These are phyloP conservation scores for Hemileccinum rubropunctum DNA, from an alignment of 768 basidiomycete species.

Conservation along the genomic window DNA sequence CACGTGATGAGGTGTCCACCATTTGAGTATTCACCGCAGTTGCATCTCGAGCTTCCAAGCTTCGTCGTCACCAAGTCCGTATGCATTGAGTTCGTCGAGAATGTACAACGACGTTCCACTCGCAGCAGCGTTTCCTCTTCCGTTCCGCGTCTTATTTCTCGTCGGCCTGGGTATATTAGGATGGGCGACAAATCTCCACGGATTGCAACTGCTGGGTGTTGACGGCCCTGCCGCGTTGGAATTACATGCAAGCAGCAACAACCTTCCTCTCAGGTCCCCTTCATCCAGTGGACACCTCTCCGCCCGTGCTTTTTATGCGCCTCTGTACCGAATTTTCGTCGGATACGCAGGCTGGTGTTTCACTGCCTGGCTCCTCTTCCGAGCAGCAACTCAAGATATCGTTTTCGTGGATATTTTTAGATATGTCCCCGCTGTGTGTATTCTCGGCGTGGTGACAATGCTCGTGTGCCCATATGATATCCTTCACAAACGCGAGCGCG, in stretches of 20 bases:
- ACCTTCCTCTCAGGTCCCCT: conserved; percentile 22
- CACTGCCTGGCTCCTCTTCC: conserved; percentile 67
- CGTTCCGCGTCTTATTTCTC: conserved; percentile 85
- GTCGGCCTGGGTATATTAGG: conserved; percentile 77
- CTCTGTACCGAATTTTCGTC: conserved; percentile 66
- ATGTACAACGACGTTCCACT: conserved; percentile 45
- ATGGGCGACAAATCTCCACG: conserved; percentile 93
- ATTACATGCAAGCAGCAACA: conserved; percentile 31
- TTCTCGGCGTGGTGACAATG: conserved; percentile 51
- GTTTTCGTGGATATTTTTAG: conserved; percentile 70
- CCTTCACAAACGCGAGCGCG: conserved; percentile 67
- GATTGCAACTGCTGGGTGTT: conserved; percentile 68
- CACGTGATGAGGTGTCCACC: too few relatives aligned
- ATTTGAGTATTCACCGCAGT: too few relatives aligned
- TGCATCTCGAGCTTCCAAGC: neutral
- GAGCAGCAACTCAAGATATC: conserved; percentile 52
- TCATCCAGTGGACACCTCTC: conserved; percentile 22
- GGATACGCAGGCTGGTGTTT: conserved; percentile 61
- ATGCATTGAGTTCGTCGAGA: conserved; percentile 8
- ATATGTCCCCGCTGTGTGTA: conserved; percentile 69
- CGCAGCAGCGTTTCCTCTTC: conserved; percentile 73
- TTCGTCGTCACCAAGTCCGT: neutral
- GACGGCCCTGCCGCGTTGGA: conserved; percentile 75
- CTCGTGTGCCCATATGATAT: conserved; percentile 69
- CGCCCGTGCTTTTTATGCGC: conserved; percentile 44